Percentiles rank a stretch among this genome's conserved stretches.
Evolutionary conservation across 1,139 yeast species (phyloP).

Genomic region (Geotrichum siamense): DNA sequence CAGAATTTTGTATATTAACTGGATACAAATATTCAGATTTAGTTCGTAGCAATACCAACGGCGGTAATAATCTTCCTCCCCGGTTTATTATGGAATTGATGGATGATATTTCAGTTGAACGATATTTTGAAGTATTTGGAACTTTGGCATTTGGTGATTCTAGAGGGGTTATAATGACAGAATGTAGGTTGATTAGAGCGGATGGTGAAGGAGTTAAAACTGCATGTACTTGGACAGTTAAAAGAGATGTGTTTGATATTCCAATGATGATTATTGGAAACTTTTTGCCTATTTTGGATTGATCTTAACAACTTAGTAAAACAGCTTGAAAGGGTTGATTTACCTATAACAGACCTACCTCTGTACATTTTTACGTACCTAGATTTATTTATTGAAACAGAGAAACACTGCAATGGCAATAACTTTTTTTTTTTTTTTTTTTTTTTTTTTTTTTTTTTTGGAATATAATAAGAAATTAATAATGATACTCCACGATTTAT

Average conservation of each 20-base stretch:
- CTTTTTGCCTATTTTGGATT: constrained; percentile 18
- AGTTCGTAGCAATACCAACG: constrained; percentile 39
- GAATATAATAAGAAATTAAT: too few relatives aligned
- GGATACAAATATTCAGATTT: constrained; percentile 48
- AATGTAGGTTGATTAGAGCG: constrained; percentile 66
- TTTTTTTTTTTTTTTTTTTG: too few relatives aligned
- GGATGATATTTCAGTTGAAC: constrained; percentile 83
- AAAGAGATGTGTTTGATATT: constrained; percentile 79
- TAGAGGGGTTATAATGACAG: constrained; percentile 77
- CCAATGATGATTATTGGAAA: constrained; percentile 98
- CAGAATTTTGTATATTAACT: constrained; percentile 79
- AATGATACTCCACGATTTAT: too few relatives aligned
- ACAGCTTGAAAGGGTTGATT: too few relatives aligned
- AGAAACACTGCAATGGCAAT: too few relatives aligned
- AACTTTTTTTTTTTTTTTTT: too few relatives aligned
- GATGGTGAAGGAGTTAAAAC: constrained; percentile 45
- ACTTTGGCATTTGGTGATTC: constrained; percentile 90
- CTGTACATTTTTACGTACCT: too few relatives aligned
- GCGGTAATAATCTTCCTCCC: too few relatives aligned
- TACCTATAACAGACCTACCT: too few relatives aligned
- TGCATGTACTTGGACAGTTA: constrained; percentile 85
- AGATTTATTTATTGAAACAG: too few relatives aligned
- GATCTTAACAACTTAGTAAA: too few relatives aligned
- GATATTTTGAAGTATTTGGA: constrained; percentile 78
- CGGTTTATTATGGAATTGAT: constrained; percentile 82